These are phyloP conservation scores for Globisporangium polare DNA, from an alignment of 352 stramenopile genomes.

Conservation along the genomic window DNA sequence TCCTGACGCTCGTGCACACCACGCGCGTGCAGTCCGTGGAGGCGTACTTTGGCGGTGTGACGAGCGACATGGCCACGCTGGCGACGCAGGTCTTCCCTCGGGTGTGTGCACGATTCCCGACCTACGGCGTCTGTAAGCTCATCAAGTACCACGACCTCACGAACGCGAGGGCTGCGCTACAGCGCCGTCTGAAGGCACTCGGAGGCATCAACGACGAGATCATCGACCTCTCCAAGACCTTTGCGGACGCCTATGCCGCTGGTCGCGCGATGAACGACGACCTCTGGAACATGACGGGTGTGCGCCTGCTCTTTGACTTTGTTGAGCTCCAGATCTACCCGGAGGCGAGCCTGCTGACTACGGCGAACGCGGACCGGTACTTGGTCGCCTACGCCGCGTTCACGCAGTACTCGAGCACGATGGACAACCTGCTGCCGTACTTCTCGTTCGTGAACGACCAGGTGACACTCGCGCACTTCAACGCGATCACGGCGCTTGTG, in stretches of 20 bases:
- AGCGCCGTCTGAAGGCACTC: no score
- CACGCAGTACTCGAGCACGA: conserved; percentile 37
- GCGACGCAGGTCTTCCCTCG: background rate
- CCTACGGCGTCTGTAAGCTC: background rate
- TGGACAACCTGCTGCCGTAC: conserved; percentile 18
- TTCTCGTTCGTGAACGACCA: conserved; percentile 18
- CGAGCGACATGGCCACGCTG: background rate
- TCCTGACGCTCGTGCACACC: background rate
- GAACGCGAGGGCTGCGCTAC: no score
- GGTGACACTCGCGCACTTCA: conserved; percentile 13
- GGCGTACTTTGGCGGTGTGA: background rate
- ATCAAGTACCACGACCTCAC: no score
- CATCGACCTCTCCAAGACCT: no score
- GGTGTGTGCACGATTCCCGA: background rate
- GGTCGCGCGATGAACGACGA: no score
- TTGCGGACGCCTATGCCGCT: no score
- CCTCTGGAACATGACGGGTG: no score
- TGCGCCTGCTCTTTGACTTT: no score
- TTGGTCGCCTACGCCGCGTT: background rate
- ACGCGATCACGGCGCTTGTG: conserved; percentile 14
- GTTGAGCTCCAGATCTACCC: no score
- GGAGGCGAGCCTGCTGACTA: background rate
- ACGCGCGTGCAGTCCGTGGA: background rate
- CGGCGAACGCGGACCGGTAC: background rate
- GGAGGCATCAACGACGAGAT: no score